Evolutionary conservation across 352 stramenopile species (phyloP).

Genomic region (Pythium aphanidermatum): DNA sequence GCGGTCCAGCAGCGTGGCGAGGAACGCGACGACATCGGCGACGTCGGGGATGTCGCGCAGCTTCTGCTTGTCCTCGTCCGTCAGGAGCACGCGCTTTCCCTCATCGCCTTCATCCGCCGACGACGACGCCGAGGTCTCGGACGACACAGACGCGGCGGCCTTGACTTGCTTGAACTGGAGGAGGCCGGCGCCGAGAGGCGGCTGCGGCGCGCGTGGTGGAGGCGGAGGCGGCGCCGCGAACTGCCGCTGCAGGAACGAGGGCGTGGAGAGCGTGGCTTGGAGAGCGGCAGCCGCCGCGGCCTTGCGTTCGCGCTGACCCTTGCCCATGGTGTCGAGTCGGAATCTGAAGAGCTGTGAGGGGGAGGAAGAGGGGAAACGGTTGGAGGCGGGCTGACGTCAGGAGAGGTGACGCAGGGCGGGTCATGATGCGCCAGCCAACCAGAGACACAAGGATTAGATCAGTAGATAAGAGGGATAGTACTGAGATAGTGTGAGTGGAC

Average conservation of each 20-base stretch:
- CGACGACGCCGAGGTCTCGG: slow-evolving; percentile 31
- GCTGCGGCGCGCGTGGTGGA: neutral
- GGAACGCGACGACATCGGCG: slow-evolving; percentile 24
- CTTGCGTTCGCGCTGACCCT: slow-evolving; percentile 57
- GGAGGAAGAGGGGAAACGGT: too few species aligned
- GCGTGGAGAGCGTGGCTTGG: slow-evolving; percentile 28
- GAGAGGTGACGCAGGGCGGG: too few species aligned
- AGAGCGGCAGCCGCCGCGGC: slow-evolving; percentile 44
- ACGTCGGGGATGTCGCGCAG: slow-evolving; percentile 27
- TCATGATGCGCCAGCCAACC: too few species aligned
- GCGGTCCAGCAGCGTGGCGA: slow-evolving; percentile 35
- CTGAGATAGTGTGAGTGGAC: too few species aligned
- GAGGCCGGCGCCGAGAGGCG: slow-evolving; percentile 2
- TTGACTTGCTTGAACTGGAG: slow-evolving; percentile 4
- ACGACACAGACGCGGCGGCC: slow-evolving; percentile 16
- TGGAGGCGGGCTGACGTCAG: too few species aligned
- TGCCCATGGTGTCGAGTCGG: slow-evolving; percentile 40
- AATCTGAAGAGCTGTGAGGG: neutral
- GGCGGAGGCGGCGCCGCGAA: slow-evolving; percentile 11
- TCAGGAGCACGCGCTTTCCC: slow-evolving; percentile 26
- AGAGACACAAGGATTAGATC: too few species aligned
- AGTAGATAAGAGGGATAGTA: too few species aligned
- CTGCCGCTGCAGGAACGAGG: slow-evolving; percentile 30
- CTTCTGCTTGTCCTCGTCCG: slow-evolving; percentile 37
- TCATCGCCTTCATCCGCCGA: slow-evolving; percentile 29